A percentile compares a stretch with the other conserved stretches of the same genome.
Conservation (phyloP, 176 grass and related monocot species). For the Luzula sylvatica region DNA sequence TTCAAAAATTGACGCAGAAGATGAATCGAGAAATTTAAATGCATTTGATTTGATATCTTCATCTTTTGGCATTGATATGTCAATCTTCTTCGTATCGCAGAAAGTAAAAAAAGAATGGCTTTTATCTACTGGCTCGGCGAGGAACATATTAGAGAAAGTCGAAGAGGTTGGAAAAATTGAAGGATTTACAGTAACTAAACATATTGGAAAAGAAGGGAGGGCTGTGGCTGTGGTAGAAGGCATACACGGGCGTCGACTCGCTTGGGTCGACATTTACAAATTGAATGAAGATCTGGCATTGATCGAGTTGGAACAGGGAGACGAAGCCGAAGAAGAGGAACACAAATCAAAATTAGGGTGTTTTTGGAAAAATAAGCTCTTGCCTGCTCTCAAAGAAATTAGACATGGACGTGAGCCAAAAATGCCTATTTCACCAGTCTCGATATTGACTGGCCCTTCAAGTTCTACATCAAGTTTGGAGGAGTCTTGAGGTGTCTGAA, state of each 20-base stretch:
- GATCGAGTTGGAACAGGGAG: slow-evolving; percentile 21
- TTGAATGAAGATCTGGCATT: slow-evolving; percentile 16
- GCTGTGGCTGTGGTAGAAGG: slow-evolving; percentile 16
- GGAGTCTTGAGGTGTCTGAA: neutral
- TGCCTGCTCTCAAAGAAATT: slow-evolving; percentile 13
- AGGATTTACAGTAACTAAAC: slow-evolving; percentile 1
- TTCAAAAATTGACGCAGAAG: slow-evolving; percentile 3
- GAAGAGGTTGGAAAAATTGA: slow-evolving; percentile 14
- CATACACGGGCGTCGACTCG: slow-evolving; percentile 8
- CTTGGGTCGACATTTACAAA: slow-evolving; percentile 20
- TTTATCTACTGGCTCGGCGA: neutral
- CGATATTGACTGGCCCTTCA: neutral
- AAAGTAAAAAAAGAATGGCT: slow-evolving; percentile 14
- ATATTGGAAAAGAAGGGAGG: slow-evolving; percentile 15
- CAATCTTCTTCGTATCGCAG: slow-evolving; percentile 6
- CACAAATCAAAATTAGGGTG: neutral
- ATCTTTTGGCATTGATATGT: slow-evolving; percentile 20
- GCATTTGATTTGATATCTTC: slow-evolving; percentile 32
- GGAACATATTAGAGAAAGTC: slow-evolving; percentile 16
- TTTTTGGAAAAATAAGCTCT: slow-evolving; percentile 26
- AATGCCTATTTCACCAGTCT: slow-evolving; percentile 11
- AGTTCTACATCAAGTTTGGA: slow-evolving; percentile 3
- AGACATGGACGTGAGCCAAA: neutral
- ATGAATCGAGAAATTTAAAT: slow-evolving; percentile 16
- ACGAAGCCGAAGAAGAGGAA: neutral